Evolutionary conservation across 441 rosid genomes (phyloP).

Genomic region (Arabidopsis hybrid): DNA sequence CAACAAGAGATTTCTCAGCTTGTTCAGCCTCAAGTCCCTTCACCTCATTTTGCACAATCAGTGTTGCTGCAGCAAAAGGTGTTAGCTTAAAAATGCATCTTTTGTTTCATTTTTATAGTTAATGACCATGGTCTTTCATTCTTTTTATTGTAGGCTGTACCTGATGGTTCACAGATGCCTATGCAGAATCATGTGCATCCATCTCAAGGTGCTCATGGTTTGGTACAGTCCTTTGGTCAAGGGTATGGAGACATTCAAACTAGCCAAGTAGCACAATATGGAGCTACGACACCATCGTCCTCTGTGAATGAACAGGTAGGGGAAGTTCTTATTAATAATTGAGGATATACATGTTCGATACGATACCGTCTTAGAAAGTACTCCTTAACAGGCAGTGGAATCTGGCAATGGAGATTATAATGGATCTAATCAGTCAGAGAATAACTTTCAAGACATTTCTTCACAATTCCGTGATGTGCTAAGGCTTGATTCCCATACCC

Average conservation of each 20-base stretch:
- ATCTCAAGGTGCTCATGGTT: constrained; percentile 62
- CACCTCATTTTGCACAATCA: constrained; percentile 63
- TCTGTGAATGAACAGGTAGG: constrained; percentile 70
- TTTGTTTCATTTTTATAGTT: constrained; percentile 20
- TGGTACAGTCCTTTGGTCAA: constrained; percentile 56
- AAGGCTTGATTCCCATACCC: constrained; percentile 34
- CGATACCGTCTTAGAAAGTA: background rate
- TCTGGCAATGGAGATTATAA: constrained; percentile 57
- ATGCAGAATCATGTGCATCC: constrained; percentile 57
- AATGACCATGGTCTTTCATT: constrained; percentile 16
- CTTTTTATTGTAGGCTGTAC: constrained; percentile 53
- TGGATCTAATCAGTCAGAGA: constrained; percentile 54
- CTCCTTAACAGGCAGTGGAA: constrained; percentile 58
- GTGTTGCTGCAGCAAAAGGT: constrained; percentile 75
- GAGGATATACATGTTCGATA: background rate
- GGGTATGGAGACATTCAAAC: constrained; percentile 61
- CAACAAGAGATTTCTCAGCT: constrained; percentile 79
- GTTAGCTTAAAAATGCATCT: constrained; percentile 14
- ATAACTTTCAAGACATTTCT: constrained; percentile 58
- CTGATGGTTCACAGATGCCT: constrained; percentile 59
- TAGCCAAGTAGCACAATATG: constrained; percentile 55
- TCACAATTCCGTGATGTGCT: constrained; percentile 41
- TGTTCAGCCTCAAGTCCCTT: constrained; percentile 65
- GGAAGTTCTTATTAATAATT: constrained; percentile 5
- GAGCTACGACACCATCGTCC: constrained; percentile 56